These are phyloP conservation scores for Nakazawaea holstii DNA, from an alignment of 805 yeast genomes.

Conservation along the genomic window DNA sequence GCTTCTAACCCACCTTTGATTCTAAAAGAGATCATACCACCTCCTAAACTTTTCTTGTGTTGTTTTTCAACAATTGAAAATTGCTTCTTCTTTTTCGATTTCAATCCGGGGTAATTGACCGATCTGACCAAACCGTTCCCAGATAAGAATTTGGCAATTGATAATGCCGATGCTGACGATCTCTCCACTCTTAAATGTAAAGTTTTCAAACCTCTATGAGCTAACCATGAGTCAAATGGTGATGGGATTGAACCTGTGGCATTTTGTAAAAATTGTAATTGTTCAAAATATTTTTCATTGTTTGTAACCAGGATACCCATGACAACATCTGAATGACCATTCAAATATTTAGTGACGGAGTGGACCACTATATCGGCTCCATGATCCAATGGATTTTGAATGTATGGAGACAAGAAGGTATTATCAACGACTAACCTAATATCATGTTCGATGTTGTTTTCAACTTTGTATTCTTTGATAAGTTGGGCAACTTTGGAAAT, in stretches of 20 bases:
- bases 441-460: constrained; percentile 40
- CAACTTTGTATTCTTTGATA: constrained; percentile 34
- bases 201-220: constrained; percentile 88
- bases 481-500: constrained; percentile 55
- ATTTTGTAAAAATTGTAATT: constrained; percentile 73
- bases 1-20: constrained; percentile 75
- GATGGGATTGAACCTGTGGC: constrained; percentile 89
- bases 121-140: constrained; percentile 46
- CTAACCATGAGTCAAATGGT: constrained; percentile 88
- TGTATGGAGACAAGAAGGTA: constrained; percentile 83
- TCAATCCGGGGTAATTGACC: constrained; percentile 83
- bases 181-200: constrained; percentile 74
- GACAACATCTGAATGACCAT: constrained; percentile 90
- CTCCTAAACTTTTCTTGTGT: constrained; percentile 82
- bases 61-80: constrained; percentile 59
- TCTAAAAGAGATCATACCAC: constrained; percentile 89
- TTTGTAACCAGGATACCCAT: constrained; percentile 79
- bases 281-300: constrained; percentile 51
- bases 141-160: constrained; percentile 61
- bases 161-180: constrained; percentile 59
- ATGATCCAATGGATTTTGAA: constrained; percentile 74
- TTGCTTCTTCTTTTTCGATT: constrained; percentile 54
- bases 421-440: constrained; percentile 75
- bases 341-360: constrained; percentile 85
- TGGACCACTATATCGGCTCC: constrained; percentile 90